Base-by-base conservation (phyloP, 164 flowering plant genomes). In the Euptelea pleiosperma region DNA sequence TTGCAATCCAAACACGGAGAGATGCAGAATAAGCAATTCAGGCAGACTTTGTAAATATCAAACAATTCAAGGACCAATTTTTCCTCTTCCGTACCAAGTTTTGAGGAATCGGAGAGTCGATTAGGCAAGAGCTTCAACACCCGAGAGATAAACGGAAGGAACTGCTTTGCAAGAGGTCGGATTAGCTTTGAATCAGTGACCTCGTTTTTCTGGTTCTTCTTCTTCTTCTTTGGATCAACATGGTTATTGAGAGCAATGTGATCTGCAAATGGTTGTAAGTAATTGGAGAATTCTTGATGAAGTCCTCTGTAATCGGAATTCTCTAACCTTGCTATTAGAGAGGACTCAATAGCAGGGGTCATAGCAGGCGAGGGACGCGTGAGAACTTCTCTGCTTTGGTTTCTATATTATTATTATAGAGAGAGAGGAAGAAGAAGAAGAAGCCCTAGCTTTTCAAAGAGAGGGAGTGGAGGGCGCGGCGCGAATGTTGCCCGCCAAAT, bases 81-180 rank as follows among this genome's bases (percentile, higher is more conserved):
- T 3, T 46, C 67, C 28, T 45, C 46, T 19, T 37, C 62, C 4
- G 49, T 16, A 7, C 48, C 58, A 26, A 63, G 62, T 39, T 70
- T 59, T 14, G 61, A 59, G 16, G 77, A 47, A 33, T 65, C 64
- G 7, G 73, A 50, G 57, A 87, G 85, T 55, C 74, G 78, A 54
- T 71, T 79, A 18, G 89, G 91, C 45, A 89, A 51, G 55, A 81
- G 26, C 1, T 82, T 73, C 19, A 89, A 78, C 26, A 76, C 57
- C 54, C 73, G 74, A 59, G 79, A 78, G 66, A 89, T 67, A 63
- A 89, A 85, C 0, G 85, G 63, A 33, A 85, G 79, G 69, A 71
- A 87, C n/a, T 70, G 68, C 72, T 92, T 92, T 6, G 95, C 96
- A 9, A 92, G 86, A 1, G 88, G 41, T 3, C 93, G 90, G 34